A percentile compares a stretch with the other conserved stretches of the same genome.
phyloP scores from a whole-genome alignment of 202 grass and related monocot species.

The Zoysia matrella region DNA sequence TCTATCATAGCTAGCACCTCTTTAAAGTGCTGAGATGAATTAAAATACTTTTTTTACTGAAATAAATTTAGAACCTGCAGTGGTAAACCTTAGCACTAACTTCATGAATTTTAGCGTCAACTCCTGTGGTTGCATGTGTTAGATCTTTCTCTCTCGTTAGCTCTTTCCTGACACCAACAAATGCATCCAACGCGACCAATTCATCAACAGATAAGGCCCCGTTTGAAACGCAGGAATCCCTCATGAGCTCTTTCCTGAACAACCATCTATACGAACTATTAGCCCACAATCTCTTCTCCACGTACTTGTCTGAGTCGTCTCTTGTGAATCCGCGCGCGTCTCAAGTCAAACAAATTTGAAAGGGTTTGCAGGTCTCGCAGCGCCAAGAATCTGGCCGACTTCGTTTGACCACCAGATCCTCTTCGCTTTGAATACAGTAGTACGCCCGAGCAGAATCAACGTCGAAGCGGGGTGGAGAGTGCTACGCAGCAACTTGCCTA shows the following conservation, averaged over 20 bases:
- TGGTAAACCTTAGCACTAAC: too few relatives aligned
- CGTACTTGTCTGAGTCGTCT: neutral
- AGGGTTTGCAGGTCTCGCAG: neutral
- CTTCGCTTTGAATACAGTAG: neutral
- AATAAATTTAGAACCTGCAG: too few relatives aligned
- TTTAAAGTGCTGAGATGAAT: neutral
- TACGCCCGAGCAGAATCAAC: neutral
- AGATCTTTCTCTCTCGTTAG: too few relatives aligned
- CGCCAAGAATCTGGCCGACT: conserved; percentile 32
- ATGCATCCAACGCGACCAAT: too few relatives aligned
- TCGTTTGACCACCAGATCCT: conserved; percentile 55
- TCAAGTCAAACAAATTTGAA: conserved; percentile 53
- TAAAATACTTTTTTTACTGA: too few relatives aligned
- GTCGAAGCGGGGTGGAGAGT: neutral
- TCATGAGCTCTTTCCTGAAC: conserved; percentile 19
- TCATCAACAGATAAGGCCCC: neutral
- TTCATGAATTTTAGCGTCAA: too few relatives aligned
- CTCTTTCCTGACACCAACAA: too few relatives aligned
- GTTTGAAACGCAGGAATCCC: too few relatives aligned
- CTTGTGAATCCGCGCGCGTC: neutral
- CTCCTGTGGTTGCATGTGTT: too few relatives aligned
- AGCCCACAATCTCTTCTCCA: neutral
- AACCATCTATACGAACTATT: conserved; percentile 11
- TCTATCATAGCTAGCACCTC: too few relatives aligned
- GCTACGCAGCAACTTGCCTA: conserved; percentile 20